These are phyloP conservation scores for Podosphaera xanthii DNA, from an alignment of 2,329 filamentous ascomycete species.

Conservation along the genomic window DNA sequence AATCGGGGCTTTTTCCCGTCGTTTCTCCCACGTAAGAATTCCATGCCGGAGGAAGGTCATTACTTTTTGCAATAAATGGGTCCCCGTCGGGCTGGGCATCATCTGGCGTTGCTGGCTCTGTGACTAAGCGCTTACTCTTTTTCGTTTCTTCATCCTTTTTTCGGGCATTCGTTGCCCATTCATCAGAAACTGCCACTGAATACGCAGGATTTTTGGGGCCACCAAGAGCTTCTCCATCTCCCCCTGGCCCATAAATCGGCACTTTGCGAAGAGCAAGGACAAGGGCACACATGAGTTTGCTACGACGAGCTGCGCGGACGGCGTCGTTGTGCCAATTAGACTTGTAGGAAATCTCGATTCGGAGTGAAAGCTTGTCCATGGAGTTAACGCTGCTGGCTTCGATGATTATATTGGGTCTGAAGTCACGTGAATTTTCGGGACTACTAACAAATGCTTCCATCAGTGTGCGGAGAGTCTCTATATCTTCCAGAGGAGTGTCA, in stretches of 20 bases:
- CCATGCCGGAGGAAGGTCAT: constrained; percentile 8
- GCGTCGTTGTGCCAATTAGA: constrained; percentile 78
- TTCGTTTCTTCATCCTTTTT: constrained; percentile 34
- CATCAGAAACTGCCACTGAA: constrained; percentile 51
- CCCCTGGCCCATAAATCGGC: constrained; percentile 64
- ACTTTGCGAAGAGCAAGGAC: constrained; percentile 67
- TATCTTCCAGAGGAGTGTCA: constrained; percentile 72
- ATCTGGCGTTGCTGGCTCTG: constrained; percentile 16
- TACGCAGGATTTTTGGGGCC: constrained; percentile 57
- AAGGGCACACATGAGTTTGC: constrained; percentile 92
- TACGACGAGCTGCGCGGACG: constrained; percentile 57
- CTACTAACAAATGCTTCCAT: constrained; percentile 66
- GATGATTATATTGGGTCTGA: constrained; percentile 62
- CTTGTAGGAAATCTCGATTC: constrained; percentile 75
- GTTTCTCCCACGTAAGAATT: constrained; percentile 6
- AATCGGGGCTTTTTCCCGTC: neutral
- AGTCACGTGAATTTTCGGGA: constrained; percentile 75
- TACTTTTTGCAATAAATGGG: neutral
- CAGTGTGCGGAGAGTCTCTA: constrained; percentile 64
- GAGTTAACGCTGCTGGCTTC: constrained; percentile 59
- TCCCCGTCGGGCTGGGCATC: constrained; percentile 2
- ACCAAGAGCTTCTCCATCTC: constrained; percentile 37
- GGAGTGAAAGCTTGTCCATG: constrained; percentile 69
- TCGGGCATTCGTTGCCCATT: constrained; percentile 40
- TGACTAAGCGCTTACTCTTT: constrained; percentile 42